A percentile compares a stretch with the other conserved stretches of the same genome.
Evolutionary conservation across 2,329 filamentous ascomycete genomes (phyloP).

Genomic region (Iodosphaeria phyllophila): DNA sequence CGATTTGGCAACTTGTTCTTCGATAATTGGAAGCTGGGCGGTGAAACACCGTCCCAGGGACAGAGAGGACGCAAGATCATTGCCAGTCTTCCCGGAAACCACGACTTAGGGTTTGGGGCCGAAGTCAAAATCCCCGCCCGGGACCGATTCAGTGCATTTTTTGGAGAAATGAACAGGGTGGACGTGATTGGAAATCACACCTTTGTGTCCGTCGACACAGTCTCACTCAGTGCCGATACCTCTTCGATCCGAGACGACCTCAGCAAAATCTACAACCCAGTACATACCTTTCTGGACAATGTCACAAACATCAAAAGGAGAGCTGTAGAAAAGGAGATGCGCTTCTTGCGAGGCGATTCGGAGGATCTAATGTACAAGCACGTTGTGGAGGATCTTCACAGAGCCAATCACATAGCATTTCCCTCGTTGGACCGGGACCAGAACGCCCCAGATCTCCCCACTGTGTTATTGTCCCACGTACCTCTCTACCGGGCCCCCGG

Average conservation of each 20-base stretch:
- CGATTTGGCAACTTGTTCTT: slow-evolving; percentile 81
- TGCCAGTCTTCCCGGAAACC: slow-evolving; percentile 77
- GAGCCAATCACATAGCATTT: slow-evolving; percentile 22
- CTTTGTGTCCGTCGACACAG: slow-evolving; percentile 76
- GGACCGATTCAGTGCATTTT: slow-evolving; percentile 69
- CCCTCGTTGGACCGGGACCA: slow-evolving; percentile 22
- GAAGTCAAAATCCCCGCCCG: slow-evolving; percentile 68
- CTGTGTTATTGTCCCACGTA: slow-evolving; percentile 78
- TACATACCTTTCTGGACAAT: slow-evolving; percentile 54
- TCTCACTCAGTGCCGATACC: slow-evolving; percentile 62
- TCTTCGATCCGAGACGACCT: slow-evolving; percentile 34
- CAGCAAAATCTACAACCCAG: slow-evolving; percentile 52
- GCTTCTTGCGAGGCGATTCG: slow-evolving; percentile 39
- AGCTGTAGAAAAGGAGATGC: slow-evolving; percentile 50
- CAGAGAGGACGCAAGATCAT: slow-evolving; percentile 61
- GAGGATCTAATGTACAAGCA: slow-evolving; percentile 38
- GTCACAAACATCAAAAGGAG: slow-evolving; percentile 47
- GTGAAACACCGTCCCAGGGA: slow-evolving; percentile 32
- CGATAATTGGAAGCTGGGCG: slow-evolving; percentile 42
- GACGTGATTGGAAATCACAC: slow-evolving; percentile 91
- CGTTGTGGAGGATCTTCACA: slow-evolving; percentile 35
- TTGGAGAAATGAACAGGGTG: slow-evolving; percentile 79
- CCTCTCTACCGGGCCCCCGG: slow-evolving; percentile 68
- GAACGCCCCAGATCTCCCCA: slow-evolving; percentile 49
- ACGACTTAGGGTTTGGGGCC: slow-evolving; percentile 80